Evolutionary conservation across 345 rosid genomes (phyloP).

Genomic region (Murraya paniculata): DNA sequence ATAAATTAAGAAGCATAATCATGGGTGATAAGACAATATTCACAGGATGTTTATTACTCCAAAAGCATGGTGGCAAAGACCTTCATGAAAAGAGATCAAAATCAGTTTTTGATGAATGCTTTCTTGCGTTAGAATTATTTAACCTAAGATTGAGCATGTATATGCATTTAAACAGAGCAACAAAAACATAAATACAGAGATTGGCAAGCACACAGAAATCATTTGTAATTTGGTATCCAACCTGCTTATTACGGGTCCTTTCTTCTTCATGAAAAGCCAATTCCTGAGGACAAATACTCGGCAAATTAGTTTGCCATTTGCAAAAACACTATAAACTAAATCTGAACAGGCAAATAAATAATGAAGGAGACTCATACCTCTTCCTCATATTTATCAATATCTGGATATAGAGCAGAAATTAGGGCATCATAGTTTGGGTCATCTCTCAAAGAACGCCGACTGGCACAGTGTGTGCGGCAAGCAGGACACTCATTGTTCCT

Average conservation of each 20-base stretch:
- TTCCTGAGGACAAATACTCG: constrained; percentile 48
- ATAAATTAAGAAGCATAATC: constrained; percentile 1
- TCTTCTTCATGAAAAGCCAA: constrained; percentile 86
- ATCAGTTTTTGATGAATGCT: constrained; percentile 9
- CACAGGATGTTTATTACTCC: neutral
- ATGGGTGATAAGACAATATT: neutral
- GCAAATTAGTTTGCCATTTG: constrained; percentile 10
- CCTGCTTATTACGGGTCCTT: constrained; percentile 84
- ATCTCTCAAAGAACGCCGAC: constrained; percentile 93
- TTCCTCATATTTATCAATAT: constrained; percentile 75
- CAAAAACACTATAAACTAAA: constrained; percentile 12
- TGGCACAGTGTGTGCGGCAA: constrained; percentile 96
- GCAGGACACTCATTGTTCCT: constrained; percentile 99
- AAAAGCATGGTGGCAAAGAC: neutral
- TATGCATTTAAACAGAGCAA: constrained; percentile 8
- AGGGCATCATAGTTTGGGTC: constrained; percentile 91
- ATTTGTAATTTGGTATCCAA: constrained; percentile 21
- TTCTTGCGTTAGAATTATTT: constrained; percentile 1
- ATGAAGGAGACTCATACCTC: constrained; percentile 49
- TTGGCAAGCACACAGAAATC: neutral
- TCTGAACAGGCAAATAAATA: neutral
- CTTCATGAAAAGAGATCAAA: neutral
- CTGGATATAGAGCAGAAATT: constrained; percentile 72
- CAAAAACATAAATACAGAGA: constrained; percentile 14
- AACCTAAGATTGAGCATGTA: neutral